Evolutionary conservation across 768 basidiomycete genomes (phyloP), one percentile per base, ranked within the genome.

Genomic region (Suillus fuscotomentosus): DNA sequence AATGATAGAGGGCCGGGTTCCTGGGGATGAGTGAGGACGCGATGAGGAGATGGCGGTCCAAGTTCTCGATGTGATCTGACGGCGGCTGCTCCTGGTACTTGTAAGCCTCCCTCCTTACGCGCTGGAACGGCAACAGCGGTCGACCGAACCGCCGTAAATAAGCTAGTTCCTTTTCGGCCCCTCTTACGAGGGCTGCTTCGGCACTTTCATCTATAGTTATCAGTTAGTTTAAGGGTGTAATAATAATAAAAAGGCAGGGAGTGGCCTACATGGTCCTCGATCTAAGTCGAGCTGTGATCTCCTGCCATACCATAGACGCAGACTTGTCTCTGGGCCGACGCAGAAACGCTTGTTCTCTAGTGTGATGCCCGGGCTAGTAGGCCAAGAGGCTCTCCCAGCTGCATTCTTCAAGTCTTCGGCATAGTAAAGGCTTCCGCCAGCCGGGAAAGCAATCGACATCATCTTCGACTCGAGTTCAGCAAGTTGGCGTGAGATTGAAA

Each of bases 351-450:
- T 63, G 73, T 78, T 77, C 60, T 78, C 64, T 17, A 73, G 67
- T 20, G 78, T 67, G 59, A 84, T 74, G 69, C 73, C 79, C 65
- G 61, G 36, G 67, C 47, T 48, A 48, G 47, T 48, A 22, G 47
- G 22, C 47, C 47, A 24, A 48, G 47, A 48, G 47, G 47, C 22
- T 65, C 63, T 70, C 72, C 70, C 70, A 14, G 76, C 70, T 22
- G 76, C 69, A 63, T 79, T 80, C 72, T 79, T 73, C 73, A 85
- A 62, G 76, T 86, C 84, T 14, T 79, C 8, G 10, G 77, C 51
- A 60, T 76, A 84, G 75, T 84, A 84, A 0, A 85, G 75, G 76
- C 82, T 82, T 76, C 83, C 82, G 56, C 82, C 80, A 74, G 80
- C 82, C 27, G 81, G 83, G 68, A 84, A 84, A 65, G 76, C 0